These are phyloP conservation scores for Suillus americanus DNA, from an alignment of 768 basidiomycete species.

Conservation along the genomic window DNA sequence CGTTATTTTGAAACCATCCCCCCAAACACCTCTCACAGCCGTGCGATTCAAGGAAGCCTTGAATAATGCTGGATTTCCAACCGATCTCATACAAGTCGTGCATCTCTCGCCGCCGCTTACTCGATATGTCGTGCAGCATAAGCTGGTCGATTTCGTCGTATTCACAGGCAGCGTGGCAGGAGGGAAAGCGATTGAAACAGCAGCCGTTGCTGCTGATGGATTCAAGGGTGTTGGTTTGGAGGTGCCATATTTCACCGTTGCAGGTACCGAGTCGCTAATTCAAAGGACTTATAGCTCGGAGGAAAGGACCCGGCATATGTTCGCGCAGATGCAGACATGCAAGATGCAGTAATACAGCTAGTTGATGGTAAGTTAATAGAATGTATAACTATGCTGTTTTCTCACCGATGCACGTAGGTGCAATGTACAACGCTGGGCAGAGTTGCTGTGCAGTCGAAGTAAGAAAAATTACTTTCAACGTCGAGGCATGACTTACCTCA, in stretches of 20 bases:
- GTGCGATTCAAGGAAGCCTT: conserved; percentile 76
- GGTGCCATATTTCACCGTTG: conserved; percentile 38
- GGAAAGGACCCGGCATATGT: conserved; percentile 99
- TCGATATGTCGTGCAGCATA: conserved; percentile 59
- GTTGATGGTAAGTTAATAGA: conserved; percentile 69
- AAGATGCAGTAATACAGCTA: conserved; percentile 80
- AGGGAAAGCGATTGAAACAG: conserved; percentile 71
- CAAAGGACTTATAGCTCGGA: conserved; percentile 58
- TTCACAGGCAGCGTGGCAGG: conserved; percentile 90
- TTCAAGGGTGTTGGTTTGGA: conserved; percentile 91
- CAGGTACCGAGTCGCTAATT: conserved; percentile 7
- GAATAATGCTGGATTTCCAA: conserved; percentile 74
- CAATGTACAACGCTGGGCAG: conserved; percentile 97
- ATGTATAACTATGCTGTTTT: neutral
- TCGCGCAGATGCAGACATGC: conserved; percentile 78
- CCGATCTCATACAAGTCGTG: conserved; percentile 69
- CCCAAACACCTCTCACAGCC: conserved; percentile 89
- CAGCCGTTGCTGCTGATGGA: conserved; percentile 59
- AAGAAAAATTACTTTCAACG: conserved; percentile 9
- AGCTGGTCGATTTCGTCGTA: conserved; percentile 73
- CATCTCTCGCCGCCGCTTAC: conserved; percentile 70
- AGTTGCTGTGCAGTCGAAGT: conserved; percentile 95
- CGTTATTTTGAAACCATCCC: conserved; percentile 92
- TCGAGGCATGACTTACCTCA: neutral
- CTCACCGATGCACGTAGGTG: conserved; percentile 45